A percentile compares a stretch with the other conserved stretches of the same genome.
phyloP scores from a whole-genome alignment of 2,329 filamentous ascomycete species.

The Paecilomyces variotii region DNA sequence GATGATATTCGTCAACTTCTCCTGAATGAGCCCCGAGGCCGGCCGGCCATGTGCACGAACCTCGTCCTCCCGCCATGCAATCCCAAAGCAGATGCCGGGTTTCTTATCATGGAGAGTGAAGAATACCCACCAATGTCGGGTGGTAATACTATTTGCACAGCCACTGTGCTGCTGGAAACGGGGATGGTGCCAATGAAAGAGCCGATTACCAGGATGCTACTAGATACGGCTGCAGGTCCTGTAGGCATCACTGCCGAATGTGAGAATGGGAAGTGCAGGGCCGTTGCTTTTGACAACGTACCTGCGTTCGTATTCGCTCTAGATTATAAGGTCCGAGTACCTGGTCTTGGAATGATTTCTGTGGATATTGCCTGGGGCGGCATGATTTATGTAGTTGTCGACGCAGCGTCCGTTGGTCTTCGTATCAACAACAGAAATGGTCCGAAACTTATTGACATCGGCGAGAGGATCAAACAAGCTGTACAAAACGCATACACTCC shows the following conservation, averaged over 20 bases:
- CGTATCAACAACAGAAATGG: conserved; percentile 25
- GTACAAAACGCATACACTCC: conserved; percentile 28
- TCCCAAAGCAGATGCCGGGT: conserved; percentile 37
- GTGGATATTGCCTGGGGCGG: conserved; percentile 43
- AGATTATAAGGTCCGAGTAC: conserved; percentile 33
- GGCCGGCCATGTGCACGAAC: conserved; percentile 34
- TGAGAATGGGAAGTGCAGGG: conserved; percentile 36
- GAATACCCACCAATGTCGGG: conserved; percentile 42
- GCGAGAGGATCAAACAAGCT: conserved; percentile 36
- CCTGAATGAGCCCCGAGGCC: conserved; percentile 41
- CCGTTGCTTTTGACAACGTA: conserved; percentile 40
- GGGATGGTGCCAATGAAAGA: conserved; percentile 42
- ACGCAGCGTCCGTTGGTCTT: conserved; percentile 30
- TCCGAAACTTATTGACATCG: conserved; percentile 32
- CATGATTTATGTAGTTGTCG: conserved; percentile 39
- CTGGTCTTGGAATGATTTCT: conserved; percentile 30
- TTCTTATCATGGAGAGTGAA: conserved; percentile 41
- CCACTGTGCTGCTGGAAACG: conserved; percentile 41
- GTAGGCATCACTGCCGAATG: conserved; percentile 36
- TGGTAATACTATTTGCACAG: conserved; percentile 37
- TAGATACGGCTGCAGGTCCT: conserved; percentile 41
- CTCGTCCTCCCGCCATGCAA: conserved; percentile 38
- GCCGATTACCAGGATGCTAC: conserved; percentile 31
- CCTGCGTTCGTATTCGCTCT: conserved; percentile 36
- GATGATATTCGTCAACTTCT: conserved; percentile 37